These are phyloP conservation scores for Azolla pinnata DNA, from an alignment of 75 land plant species.

Conservation along the genomic window DNA sequence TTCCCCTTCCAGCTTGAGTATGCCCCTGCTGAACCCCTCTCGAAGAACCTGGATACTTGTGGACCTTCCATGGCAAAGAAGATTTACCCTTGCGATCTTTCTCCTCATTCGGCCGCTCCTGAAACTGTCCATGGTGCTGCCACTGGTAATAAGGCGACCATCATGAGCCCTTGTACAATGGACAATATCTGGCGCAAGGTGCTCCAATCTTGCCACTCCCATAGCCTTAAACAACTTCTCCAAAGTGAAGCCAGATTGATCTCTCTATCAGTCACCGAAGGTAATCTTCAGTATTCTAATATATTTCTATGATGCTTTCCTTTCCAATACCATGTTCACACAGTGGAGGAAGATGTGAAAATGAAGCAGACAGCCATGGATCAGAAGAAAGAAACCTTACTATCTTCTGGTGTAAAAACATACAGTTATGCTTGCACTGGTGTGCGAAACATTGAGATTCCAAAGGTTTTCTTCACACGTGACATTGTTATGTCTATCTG, in stretches of 20 bases:
- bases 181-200: conserved; percentile 15
- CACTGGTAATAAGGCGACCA: background rate
- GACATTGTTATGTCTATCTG: background rate
- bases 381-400: too few relatives aligned
- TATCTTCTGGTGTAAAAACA: too few relatives aligned
- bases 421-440: too few relatives aligned
- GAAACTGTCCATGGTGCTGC: conserved; percentile 1
- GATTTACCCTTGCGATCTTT: conserved; percentile 2
- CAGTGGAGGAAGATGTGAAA: background rate
- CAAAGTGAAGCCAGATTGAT: conserved; percentile 12
- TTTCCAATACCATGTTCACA: background rate
- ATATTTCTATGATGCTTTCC: background rate
- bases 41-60: background rate
- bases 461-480: background rate
- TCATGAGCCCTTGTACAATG: conserved; percentile 8
- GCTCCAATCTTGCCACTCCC: conserved; percentile 6
- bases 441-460: too few relatives aligned
- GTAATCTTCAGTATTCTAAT: background rate
- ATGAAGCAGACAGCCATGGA: too few relatives aligned
- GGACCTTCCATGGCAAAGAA: background rate
- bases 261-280: background rate
- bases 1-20: background rate
- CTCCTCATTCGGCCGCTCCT: conserved; percentile 6
- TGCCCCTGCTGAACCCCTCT: background rate
- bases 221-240: conserved; percentile 11